phyloP scores from a whole-genome alignment of 2,329 filamentous ascomycete genomes.

The Penicillium sp. region DNA sequence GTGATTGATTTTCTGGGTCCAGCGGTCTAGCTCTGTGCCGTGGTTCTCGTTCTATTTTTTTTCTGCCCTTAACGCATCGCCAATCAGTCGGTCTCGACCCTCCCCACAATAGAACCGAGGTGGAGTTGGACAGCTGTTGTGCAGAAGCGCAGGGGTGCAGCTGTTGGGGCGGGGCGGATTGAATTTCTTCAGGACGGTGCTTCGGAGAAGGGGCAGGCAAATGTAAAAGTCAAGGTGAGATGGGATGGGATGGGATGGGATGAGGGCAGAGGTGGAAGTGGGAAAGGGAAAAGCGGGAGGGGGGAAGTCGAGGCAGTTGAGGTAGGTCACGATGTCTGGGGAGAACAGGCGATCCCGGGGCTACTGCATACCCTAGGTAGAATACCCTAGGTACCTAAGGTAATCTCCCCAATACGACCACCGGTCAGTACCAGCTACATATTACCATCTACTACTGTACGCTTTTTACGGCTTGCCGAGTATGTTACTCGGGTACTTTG shows the following conservation, averaged over 20 bases:
- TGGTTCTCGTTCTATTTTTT: slow-evolving; percentile 21
- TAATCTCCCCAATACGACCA: not conserved
- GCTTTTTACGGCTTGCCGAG: too few relatives aligned
- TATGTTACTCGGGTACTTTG: too few relatives aligned
- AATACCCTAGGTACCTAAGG: too few relatives aligned
- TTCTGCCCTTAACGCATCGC: slow-evolving; percentile 22
- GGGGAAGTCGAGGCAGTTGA: not conserved
- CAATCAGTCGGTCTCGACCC: slow-evolving; percentile 31
- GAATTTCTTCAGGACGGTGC: too few relatives aligned
- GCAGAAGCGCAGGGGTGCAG: slow-evolving; percentile 23
- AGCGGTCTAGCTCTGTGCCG: slow-evolving; percentile 26
- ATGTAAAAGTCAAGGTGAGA: not conserved
- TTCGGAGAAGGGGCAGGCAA: not conserved
- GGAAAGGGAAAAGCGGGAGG: not conserved
- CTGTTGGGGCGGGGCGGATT: too few relatives aligned
- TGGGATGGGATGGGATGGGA: not conserved
- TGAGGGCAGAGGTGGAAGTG: not conserved
- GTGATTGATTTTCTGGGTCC: slow-evolving; percentile 39
- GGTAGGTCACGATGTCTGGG: not conserved
- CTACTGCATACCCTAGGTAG: too few relatives aligned
- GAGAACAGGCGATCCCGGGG: not conserved
- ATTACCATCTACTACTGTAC: too few relatives aligned
- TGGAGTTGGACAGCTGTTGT: slow-evolving; percentile 27
- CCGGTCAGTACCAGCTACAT: too few relatives aligned
- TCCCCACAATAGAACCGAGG: slow-evolving; percentile 32